Base-by-base conservation (phyloP, 2,329 filamentous ascomycete species). In the Arthrobotrys sinensis region DNA sequence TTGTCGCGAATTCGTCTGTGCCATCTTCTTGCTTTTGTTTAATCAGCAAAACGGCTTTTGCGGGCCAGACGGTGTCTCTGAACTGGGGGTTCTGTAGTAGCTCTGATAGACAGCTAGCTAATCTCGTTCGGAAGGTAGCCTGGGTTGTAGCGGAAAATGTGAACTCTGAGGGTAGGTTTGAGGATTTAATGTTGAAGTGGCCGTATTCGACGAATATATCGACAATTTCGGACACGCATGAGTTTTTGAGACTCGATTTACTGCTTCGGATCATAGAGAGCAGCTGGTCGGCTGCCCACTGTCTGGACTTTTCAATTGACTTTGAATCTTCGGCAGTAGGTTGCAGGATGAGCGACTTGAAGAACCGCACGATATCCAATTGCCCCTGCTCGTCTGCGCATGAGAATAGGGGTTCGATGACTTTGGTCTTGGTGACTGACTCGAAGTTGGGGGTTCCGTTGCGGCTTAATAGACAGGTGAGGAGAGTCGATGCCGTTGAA, bases 401-500 rank as follows among this genome's bases (percentile, higher is more conserved):
- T 65, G 90, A 87, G 3, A 96, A 85, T 1, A 96, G 86, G 79
- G 89, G 91, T 81, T 96, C 93, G 0, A 97, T 86, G 0, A 93
- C 95, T 85, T 95, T 97, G 1, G 91, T 92, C 83, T 92, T 96
- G 0, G 94, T 97, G 72, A 92, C 87, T 80, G 92, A 91, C 82
- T 98, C 96, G 82, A 98, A 96, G 82, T 92, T 93, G 4, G 81
- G 76, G 10, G 79, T 76, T 11, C 81, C 81, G n/a, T 82, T 77
- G 12, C 36, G 46, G 60, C 63, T 80, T 62, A 60, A 73, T 34
- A 68, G 77, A 34, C 6, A 82, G 32, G 19, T 46, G 12, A 81
- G 53, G 3, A 82, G 65, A 6, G 76, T 66, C 1, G 80, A 79
- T 0, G 93, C 87, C 21, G 90, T 86, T 43, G 63, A 68, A 14